phyloP scores from a whole-genome alignment of 192 early-diverging fungal species.

The Backusella macrospora region DNA sequence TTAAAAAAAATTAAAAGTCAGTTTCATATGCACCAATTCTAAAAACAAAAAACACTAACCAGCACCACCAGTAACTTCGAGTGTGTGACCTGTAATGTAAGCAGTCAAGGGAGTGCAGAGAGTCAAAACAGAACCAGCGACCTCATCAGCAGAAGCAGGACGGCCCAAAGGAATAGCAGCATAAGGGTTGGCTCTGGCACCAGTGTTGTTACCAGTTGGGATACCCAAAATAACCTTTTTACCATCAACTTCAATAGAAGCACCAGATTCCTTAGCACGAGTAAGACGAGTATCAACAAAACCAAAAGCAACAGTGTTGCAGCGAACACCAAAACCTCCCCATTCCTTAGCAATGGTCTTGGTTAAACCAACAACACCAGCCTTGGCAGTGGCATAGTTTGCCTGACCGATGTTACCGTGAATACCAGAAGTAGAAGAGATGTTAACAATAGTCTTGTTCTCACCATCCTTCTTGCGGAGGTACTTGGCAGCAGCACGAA shows the following conservation, averaged over 20 bases:
- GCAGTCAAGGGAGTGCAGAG: constrained; percentile 58
- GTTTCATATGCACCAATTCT: not conserved
- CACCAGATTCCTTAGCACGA: constrained; percentile 65
- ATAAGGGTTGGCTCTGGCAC: constrained; percentile 39
- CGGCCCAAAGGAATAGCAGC: constrained; percentile 60
- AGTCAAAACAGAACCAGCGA: constrained; percentile 60
- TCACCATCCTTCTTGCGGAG: constrained; percentile 62
- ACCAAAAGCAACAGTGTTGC: constrained; percentile 67
- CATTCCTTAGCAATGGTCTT: constrained; percentile 88
- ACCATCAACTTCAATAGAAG: constrained; percentile 58
- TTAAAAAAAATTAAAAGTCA: not conserved
- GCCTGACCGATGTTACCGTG: constrained; percentile 93
- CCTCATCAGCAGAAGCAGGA: constrained; percentile 62
- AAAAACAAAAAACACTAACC: constrained; percentile 35
- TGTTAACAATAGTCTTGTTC: constrained; percentile 59
- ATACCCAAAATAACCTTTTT: constrained; percentile 65
- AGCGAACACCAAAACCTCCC: constrained; percentile 64
- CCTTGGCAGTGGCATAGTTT: constrained; percentile 95
- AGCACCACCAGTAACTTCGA: constrained; percentile 65
- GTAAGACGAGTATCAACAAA: constrained; percentile 68
- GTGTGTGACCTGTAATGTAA: constrained; percentile 61
- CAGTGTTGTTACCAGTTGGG: constrained; percentile 48
- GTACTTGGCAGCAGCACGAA: constrained; percentile 58
- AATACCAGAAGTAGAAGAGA: constrained; percentile 71
- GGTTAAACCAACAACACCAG: constrained; percentile 87